Evolutionary conservation across 257 asterid species (phyloP).

Genomic region (Buddleja alternifolia): DNA sequence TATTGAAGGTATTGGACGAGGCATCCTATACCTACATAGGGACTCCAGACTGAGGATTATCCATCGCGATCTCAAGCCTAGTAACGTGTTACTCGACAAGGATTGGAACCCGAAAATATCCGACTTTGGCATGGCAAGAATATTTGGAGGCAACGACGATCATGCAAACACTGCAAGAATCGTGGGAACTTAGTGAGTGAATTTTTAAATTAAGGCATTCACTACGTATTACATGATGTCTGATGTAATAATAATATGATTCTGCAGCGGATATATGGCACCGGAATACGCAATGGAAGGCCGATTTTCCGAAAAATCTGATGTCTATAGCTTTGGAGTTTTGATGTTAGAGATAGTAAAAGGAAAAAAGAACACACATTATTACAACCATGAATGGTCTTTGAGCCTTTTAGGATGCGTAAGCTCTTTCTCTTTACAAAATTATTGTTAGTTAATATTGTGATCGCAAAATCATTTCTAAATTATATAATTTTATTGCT

Average conservation of each 20-base stretch:
- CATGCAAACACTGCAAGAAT: slow-evolving; percentile 42
- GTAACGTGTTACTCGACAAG: slow-evolving; percentile 43
- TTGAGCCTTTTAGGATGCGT: slow-evolving; percentile 37
- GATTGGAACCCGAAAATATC: slow-evolving; percentile 49
- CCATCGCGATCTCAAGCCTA: slow-evolving; percentile 47
- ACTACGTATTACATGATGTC: too few species aligned
- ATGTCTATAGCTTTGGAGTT: slow-evolving; percentile 41
- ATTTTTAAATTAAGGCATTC: neutral
- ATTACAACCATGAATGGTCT: slow-evolving; percentile 28
- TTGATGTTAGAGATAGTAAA: slow-evolving; percentile 34
- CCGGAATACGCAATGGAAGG: slow-evolving; percentile 46
- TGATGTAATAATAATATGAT: neutral
- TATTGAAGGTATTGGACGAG: slow-evolving; percentile 41
- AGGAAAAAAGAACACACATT: slow-evolving; percentile 37
- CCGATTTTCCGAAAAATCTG: slow-evolving; percentile 38
- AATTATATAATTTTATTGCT: too few species aligned
- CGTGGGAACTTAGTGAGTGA: slow-evolving; percentile 47
- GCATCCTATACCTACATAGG: slow-evolving; percentile 47
- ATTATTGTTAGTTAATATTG: too few species aligned
- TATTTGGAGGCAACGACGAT: slow-evolving; percentile 43
- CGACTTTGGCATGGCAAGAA: slow-evolving; percentile 53
- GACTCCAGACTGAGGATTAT: slow-evolving; percentile 46
- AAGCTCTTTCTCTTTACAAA: neutral
- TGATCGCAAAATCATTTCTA: too few species aligned
- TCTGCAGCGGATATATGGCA: slow-evolving; percentile 46